Evolutionary conservation across 2,329 filamentous ascomycete species (phyloP).

Genomic region (Bertia moriformis): DNA sequence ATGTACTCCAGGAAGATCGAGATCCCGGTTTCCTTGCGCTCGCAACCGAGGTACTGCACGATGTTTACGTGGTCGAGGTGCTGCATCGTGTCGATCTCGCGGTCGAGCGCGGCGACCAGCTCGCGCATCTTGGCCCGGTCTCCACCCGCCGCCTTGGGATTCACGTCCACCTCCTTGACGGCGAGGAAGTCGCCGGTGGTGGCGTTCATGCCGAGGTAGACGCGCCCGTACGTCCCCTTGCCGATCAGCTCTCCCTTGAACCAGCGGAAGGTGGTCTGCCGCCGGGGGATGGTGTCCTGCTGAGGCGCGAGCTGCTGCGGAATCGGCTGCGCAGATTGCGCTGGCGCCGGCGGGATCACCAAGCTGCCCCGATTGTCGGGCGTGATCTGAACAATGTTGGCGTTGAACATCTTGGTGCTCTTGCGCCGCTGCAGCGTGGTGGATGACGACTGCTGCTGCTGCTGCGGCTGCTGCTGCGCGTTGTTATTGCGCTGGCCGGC

Average conservation of each 20-base stretch:
- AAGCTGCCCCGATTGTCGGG: conserved; percentile 28
- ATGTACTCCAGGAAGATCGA: conserved; percentile 99
- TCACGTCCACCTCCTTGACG: conserved; percentile 97
- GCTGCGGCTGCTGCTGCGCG: too few species aligned
- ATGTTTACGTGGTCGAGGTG: conserved; percentile 97
- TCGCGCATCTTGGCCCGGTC: conserved; percentile 90
- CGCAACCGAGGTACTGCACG: conserved; percentile 94
- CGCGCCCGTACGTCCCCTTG: conserved; percentile 91
- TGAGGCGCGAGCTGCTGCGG: conserved; percentile 31
- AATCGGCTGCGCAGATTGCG: too few species aligned
- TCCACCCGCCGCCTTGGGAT: conserved; percentile 68
- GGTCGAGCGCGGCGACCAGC: conserved; percentile 86
- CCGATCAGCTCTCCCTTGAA: conserved; percentile 98
- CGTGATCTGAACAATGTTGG: conserved; percentile 91
- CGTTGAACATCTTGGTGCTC: conserved; percentile 99
- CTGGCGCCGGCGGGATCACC: too few species aligned
- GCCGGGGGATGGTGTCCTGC: conserved; percentile 51
- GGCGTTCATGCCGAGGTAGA: conserved; percentile 98
- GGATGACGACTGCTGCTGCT: conserved; percentile 15
- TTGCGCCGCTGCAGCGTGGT: conserved; percentile 54
- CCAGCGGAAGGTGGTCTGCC: conserved; percentile 94
- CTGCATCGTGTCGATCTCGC: conserved; percentile 99
- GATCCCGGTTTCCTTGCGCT: conserved; percentile 80
- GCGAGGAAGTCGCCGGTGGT: conserved; percentile 96
- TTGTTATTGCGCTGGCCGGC: too few species aligned